Percentiles rank a stretch among this genome's conserved stretches.
phyloP scores from a whole-genome alignment of 345 rosid species.

The Geranium brycei region DNA sequence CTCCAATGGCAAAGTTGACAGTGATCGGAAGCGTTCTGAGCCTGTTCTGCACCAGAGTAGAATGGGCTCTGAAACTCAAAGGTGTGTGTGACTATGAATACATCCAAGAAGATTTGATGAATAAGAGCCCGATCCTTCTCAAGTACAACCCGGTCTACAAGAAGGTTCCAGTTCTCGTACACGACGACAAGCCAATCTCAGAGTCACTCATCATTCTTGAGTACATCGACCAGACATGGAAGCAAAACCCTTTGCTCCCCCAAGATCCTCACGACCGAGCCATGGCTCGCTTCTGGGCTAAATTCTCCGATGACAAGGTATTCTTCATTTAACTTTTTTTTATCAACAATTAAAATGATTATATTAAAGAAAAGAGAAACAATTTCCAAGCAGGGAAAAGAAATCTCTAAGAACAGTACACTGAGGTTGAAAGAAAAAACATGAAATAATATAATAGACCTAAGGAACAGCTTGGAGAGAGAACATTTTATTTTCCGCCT shows the following conservation, averaged over 20 bases:
- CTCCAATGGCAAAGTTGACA: conserved; percentile 9
- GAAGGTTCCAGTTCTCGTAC: conserved; percentile 22
- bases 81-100: conserved; percentile 15
- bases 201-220: conserved; percentile 20
- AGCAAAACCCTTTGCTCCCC: conserved; percentile 14
- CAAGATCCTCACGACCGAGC: conserved; percentile 19
- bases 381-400: too few species aligned
- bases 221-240: conserved; percentile 19
- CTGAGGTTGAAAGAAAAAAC: too few species aligned
- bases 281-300: conserved; percentile 24
- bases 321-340: too few species aligned
- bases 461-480: too few species aligned
- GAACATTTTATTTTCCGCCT: too few species aligned
- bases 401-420: too few species aligned
- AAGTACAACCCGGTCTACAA: conserved; percentile 19
- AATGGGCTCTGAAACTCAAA: conserved; percentile 25
- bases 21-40: conserved; percentile 4
- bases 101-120: conserved; percentile 12
- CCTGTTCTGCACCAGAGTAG: conserved; percentile 14
- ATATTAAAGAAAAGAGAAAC: too few species aligned
- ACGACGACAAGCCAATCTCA: conserved; percentile 9
- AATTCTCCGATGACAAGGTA: conserved; percentile 26
- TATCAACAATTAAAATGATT: too few species aligned
- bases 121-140: conserved; percentile 22
- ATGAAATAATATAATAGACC: too few species aligned